Conservation (phyloP, 495 filamentous ascomycete species). For the Copromyces sp. region DNA sequence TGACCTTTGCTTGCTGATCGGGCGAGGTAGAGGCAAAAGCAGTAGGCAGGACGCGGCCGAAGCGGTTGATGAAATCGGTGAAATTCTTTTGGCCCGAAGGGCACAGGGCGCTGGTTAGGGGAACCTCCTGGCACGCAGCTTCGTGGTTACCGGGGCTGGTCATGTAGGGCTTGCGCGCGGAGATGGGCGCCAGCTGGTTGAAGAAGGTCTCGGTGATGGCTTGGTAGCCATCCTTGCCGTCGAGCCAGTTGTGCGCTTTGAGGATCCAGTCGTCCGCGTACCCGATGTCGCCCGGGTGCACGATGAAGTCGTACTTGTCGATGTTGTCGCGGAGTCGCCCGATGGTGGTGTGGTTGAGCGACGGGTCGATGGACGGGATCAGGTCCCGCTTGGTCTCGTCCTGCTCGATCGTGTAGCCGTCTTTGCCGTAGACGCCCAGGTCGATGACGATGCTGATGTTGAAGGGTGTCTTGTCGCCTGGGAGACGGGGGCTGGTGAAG, state of each 20-base stretch:
- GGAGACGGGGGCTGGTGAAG: constrained; percentile 44
- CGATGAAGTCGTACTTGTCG: constrained; percentile 48
- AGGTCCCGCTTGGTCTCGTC: constrained; percentile 42
- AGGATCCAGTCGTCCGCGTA: constrained; percentile 42
- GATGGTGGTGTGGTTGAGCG: constrained; percentile 54
- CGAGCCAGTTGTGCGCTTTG: constrained; percentile 29
- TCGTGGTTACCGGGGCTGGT: constrained; percentile 37
- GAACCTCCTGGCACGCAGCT: constrained; percentile 32
- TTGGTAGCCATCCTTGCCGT: constrained; percentile 31
- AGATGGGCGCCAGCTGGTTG: constrained; percentile 32
- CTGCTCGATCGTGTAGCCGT: constrained; percentile 44
- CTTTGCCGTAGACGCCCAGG: constrained; percentile 41
- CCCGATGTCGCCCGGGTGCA: constrained; percentile 45
- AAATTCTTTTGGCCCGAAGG: constrained; percentile 50
- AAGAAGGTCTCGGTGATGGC: constrained; percentile 37
- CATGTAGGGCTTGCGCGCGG: constrained; percentile 36
- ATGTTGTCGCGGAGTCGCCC: constrained; percentile 43
- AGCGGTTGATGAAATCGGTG: constrained; percentile 49
- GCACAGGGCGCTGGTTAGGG: constrained; percentile 36
- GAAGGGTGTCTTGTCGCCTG: constrained; percentile 34
- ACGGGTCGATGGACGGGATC: constrained; percentile 42
- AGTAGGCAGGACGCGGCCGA: constrained; percentile 40
- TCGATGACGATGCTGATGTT: constrained; percentile 34
- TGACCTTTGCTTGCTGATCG: constrained; percentile 30
- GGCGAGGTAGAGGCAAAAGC: constrained; percentile 37